Base-by-base conservation (phyloP, 2,329 filamentous ascomycete species). In the Aspergillus terreus region DNA sequence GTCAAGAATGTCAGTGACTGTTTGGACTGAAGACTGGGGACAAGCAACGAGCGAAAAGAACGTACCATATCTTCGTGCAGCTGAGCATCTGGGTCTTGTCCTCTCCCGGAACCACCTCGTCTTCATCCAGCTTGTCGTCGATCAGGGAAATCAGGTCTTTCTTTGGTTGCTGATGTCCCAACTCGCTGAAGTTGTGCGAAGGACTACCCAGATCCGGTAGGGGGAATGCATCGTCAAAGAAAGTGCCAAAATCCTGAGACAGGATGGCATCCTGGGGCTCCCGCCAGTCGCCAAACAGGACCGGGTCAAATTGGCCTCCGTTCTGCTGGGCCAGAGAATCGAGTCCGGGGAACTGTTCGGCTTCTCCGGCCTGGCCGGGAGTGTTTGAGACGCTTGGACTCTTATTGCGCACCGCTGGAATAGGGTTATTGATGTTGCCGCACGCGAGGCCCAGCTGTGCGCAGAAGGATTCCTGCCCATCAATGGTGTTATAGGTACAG, bases 21-120 rank as follows among this genome's bases (percentile, higher is more conserved):
- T 10, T 36, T 9, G 10, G 11, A 35, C n/a, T 23, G 3, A 27
- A 7, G 27, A 30, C 27, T 11, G 9, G 7, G 23, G 7, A 30
- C 27, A 30, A 10, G 7, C 27, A 30, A 30, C 27, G 27, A 30
- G 27, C 27, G 27, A 30, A 50, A 15, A 25, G 15, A 46, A 77
- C 88, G 67, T 82, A 96, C 92, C 92, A 97, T 47, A 97, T 92
- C 68, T 94, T 92, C 62, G 88, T 92, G 74, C 92, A 96, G 53
- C 83, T 90, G 63, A 96, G 79, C 65, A 90, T 80, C 59, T 86
- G 78, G 30, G 81, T 77, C 48, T 78, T 77, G 56, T 84, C 78
- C 52, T 82, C 80, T 9, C 76, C 80, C 9, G 82, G 82, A 14
- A 84, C 81, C 55, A 85, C 86, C 6, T 92, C 87, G 9, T 85